These are phyloP conservation scores for Penstemon barbatus DNA, from an alignment of 257 asterid species.

Conservation along the genomic window DNA sequence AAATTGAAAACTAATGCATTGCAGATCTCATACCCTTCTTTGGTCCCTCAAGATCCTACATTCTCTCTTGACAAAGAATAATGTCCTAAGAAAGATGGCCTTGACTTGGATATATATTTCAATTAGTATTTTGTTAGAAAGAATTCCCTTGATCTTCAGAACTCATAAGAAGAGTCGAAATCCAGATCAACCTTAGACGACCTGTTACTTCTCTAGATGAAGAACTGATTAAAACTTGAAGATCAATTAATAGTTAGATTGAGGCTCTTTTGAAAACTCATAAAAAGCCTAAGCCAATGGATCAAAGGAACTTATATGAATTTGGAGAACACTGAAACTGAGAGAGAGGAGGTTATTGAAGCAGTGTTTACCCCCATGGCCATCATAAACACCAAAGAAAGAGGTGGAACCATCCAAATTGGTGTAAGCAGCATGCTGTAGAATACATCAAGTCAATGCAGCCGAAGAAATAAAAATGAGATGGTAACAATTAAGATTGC, in stretches of 20 bases:
- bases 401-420: constrained; percentile 76
- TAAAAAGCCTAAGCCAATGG: constrained; percentile 20
- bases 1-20: neutral
- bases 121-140: neutral
- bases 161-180: constrained; percentile 19
- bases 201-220: constrained; percentile 22
- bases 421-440: constrained; percentile 89
- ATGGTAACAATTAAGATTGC: constrained; percentile 10
- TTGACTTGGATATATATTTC: constrained; percentile 13
- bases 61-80: constrained; percentile 9
- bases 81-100: neutral
- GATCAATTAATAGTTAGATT: constrained; percentile 11
- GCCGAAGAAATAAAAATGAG: constrained; percentile 4
- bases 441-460: constrained; percentile 38
- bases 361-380: constrained; percentile 87
- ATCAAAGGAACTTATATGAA: constrained; percentile 12
- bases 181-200: constrained; percentile 21
- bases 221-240: neutral
- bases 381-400: constrained; percentile 98
- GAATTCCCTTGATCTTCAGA: constrained; percentile 22
- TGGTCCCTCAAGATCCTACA: constrained; percentile 9
- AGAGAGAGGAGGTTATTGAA: constrained; percentile 18
- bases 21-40: neutral
- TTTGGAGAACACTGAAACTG: neutral
- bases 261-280: constrained; percentile 12